These are phyloP conservation scores for Hsuehochloa calcarea DNA, from an alignment of 176 grass and related monocot genomes.

Conservation along the genomic window DNA sequence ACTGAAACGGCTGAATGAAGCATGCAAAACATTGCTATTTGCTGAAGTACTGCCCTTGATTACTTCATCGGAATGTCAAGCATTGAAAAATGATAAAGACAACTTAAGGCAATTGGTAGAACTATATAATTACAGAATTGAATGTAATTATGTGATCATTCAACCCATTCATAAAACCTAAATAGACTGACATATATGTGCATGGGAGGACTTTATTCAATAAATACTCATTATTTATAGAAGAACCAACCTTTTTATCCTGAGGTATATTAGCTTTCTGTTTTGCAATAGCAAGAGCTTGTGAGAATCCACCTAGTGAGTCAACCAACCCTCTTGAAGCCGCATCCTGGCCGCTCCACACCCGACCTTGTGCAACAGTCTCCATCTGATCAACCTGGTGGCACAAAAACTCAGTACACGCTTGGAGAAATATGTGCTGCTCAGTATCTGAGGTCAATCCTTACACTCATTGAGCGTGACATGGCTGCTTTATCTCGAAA, in stretches of 20 bases:
- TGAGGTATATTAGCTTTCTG: constrained; percentile 87
- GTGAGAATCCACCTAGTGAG: constrained; percentile 81
- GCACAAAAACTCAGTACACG: constrained; percentile 34
- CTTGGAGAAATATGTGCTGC: constrained; percentile 29
- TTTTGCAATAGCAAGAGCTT: constrained; percentile 94
- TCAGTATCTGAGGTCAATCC: constrained; percentile 23
- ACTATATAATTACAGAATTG: not conserved
- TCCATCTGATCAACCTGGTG: constrained; percentile 93
- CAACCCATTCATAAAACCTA: not conserved
- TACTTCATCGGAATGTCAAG: constrained; percentile 19
- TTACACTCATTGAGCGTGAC: constrained; percentile 92
- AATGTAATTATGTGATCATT: not conserved
- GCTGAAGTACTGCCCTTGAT: not conserved
- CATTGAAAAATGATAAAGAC: not conserved
- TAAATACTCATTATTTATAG: not conserved
- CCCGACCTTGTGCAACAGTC: constrained; percentile 90
- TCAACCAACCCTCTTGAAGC: constrained; percentile 89
- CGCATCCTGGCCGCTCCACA: constrained; percentile 91
- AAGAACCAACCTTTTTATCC: constrained; percentile 62
- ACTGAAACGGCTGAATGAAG: constrained; percentile 15
- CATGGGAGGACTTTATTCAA: not conserved
- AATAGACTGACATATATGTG: not conserved
- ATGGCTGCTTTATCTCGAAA: constrained; percentile 97
- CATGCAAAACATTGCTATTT: not conserved
- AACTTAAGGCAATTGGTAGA: not conserved